Evolutionary conservation across 2,329 filamentous ascomycete genomes (phyloP).

Genomic region (Elsinoe perseae): DNA sequence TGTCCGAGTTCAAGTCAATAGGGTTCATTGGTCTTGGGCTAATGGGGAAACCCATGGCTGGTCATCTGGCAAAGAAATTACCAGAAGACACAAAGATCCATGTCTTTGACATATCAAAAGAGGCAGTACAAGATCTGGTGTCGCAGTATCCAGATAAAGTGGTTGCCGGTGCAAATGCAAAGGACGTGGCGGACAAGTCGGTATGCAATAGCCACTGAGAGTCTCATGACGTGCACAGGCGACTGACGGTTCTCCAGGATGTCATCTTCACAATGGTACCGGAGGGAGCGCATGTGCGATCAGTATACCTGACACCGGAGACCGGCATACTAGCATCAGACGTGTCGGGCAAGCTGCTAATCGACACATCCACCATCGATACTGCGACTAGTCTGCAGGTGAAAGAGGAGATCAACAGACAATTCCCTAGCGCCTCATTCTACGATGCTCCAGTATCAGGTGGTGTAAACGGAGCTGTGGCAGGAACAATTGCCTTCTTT

Average conservation of each 20-base stretch:
- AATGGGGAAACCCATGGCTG: conserved; percentile 49
- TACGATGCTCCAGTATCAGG: conserved; percentile 50
- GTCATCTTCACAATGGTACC: conserved; percentile 49
- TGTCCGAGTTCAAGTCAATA: conserved; percentile 21
- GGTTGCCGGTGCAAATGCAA: conserved; percentile 36
- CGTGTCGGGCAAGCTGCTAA: conserved; percentile 40
- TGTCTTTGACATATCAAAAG: conserved; percentile 43
- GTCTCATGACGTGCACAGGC: not conserved
- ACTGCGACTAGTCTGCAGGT: conserved; percentile 34
- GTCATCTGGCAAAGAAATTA: conserved; percentile 43
- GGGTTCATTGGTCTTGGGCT: conserved; percentile 50
- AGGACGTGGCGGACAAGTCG: conserved; percentile 43
- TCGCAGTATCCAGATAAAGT: conserved; percentile 35
- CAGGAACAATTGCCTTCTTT: conserved; percentile 49
- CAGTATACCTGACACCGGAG: conserved; percentile 42
- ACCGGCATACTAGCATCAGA: conserved; percentile 38
- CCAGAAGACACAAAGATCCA: conserved; percentile 37
- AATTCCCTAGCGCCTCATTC: conserved; percentile 39
- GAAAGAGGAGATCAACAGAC: conserved; percentile 19
- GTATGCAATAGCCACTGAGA: conserved; percentile 30
- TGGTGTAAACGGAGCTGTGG: conserved; percentile 45
- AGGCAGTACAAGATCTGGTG: conserved; percentile 38
- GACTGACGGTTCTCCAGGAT: conserved; percentile 30
- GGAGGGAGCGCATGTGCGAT: conserved; percentile 44
- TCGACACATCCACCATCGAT: conserved; percentile 52